phyloP scores from a whole-genome alignment of 129 eudicot species.

The Sambucus nigra region DNA sequence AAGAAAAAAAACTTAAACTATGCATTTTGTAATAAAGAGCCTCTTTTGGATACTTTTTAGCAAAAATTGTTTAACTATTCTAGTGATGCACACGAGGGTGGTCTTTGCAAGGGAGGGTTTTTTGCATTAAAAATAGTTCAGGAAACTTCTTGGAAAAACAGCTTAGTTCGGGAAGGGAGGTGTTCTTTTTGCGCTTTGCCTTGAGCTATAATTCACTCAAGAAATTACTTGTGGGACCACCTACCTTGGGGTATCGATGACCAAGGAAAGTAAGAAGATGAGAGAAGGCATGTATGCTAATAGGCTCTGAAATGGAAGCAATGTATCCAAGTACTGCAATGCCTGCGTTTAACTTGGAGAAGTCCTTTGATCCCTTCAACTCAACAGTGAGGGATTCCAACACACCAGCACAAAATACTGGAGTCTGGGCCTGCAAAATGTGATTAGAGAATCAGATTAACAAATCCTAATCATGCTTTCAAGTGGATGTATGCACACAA shows the following conservation, averaged over 20 bases:
- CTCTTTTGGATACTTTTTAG: too few relatives aligned
- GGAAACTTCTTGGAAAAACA: too few relatives aligned
- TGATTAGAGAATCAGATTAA: not conserved
- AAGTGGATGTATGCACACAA: not conserved
- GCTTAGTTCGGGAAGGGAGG: too few relatives aligned
- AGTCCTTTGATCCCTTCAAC: slow-evolving; percentile 84
- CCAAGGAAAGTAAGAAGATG: slow-evolving; percentile 64
- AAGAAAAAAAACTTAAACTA: too few relatives aligned
- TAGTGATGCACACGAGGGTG: too few relatives aligned
- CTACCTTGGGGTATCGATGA: slow-evolving; percentile 93
- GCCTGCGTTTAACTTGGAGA: slow-evolving; percentile 77
- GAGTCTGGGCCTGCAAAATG: slow-evolving; percentile 52
- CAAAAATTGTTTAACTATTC: too few relatives aligned
- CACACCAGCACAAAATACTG: slow-evolving; percentile 61
- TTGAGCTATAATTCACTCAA: too few relatives aligned
- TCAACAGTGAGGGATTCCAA: slow-evolving; percentile 56
- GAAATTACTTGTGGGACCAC: too few relatives aligned
- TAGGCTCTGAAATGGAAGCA: slow-evolving; percentile 65
- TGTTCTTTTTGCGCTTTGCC: too few relatives aligned
- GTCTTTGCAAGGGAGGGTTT: too few relatives aligned
- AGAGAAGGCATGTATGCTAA: slow-evolving; percentile 55
- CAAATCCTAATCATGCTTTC: not conserved
- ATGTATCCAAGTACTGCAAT: slow-evolving; percentile 88
- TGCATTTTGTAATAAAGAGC: too few relatives aligned
- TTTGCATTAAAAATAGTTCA: too few relatives aligned